A percentile compares a stretch with the other conserved stretches of the same genome.
Evolutionary conservation across 257 asterid species (phyloP).

Genomic region (Solanum gandarillasii): DNA sequence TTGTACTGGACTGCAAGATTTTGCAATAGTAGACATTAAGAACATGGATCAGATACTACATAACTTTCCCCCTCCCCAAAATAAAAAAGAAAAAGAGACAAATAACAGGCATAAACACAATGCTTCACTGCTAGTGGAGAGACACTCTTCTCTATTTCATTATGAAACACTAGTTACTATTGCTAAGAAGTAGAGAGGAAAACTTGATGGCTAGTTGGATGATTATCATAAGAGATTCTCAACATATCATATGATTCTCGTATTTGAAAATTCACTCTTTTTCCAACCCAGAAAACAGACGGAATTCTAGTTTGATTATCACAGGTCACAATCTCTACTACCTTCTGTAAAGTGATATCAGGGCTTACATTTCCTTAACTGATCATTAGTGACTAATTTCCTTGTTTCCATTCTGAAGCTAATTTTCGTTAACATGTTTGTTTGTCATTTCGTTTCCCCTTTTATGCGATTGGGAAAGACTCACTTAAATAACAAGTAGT

Average conservation of each 20-base stretch:
- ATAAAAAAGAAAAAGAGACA: not conserved
- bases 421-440: not conserved
- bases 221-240: not conserved
- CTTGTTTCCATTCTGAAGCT: not conserved
- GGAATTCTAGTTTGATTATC: not conserved
- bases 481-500: not conserved
- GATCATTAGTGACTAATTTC: not conserved
- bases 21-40: not conserved
- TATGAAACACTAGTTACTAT: not conserved
- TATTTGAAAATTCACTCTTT: not conserved
- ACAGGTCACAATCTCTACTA: not conserved
- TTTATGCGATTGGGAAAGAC: not conserved
- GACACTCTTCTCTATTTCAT: not conserved
- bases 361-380: not conserved
- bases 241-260: not conserved
- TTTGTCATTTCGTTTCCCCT: not conserved
- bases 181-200: not conserved
- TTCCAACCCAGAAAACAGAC: not conserved
- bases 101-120: not conserved
- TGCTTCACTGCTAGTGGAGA: not conserved
- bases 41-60: not conserved
- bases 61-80: not conserved
- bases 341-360: not conserved
- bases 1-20: not conserved
- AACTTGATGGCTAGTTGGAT: not conserved